These are phyloP conservation scores for Pelargonium fulgidum DNA, from an alignment of 441 rosid genomes.

Conservation along the genomic window DNA sequence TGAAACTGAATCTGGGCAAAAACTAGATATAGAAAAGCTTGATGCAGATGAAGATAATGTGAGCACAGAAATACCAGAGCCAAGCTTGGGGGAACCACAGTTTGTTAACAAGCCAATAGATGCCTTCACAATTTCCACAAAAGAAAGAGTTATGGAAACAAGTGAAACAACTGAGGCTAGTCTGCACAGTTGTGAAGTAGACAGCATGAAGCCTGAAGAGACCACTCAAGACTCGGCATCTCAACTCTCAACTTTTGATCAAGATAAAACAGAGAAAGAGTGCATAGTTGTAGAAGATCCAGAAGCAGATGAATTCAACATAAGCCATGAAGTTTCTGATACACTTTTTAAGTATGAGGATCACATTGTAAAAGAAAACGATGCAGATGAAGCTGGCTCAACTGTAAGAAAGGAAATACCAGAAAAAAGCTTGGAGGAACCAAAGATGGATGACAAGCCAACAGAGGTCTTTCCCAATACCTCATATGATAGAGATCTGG, in stretches of 20 bases:
- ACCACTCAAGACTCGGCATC: not conserved
- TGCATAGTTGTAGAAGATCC: not conserved
- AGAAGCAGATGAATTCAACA: slow-evolving; percentile 3
- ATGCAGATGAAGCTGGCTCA: slow-evolving; percentile 7
- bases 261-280: slow-evolving; percentile 3
- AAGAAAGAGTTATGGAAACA: not conserved
- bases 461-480: not conserved
- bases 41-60: not conserved
- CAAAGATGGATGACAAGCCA: not conserved
- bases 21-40: not conserved
- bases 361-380: slow-evolving; percentile 4
- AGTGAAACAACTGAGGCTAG: slow-evolving; percentile 13
- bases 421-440: not conserved
- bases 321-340: slow-evolving; percentile 4
- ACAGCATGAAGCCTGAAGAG: not conserved
- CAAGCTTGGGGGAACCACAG: not conserved
- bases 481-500: slow-evolving; percentile 6
- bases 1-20: not conserved
- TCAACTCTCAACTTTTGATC: slow-evolving; percentile 12
- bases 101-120: not conserved
- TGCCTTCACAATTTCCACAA: not conserved
- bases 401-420: not conserved
- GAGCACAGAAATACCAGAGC: slow-evolving; percentile 4
- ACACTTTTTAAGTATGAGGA: not conserved
- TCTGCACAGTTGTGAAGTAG: not conserved